Base-by-base conservation (phyloP, 371 early-diverging fungal genomes). In the Rhizopus delemar region DNA sequence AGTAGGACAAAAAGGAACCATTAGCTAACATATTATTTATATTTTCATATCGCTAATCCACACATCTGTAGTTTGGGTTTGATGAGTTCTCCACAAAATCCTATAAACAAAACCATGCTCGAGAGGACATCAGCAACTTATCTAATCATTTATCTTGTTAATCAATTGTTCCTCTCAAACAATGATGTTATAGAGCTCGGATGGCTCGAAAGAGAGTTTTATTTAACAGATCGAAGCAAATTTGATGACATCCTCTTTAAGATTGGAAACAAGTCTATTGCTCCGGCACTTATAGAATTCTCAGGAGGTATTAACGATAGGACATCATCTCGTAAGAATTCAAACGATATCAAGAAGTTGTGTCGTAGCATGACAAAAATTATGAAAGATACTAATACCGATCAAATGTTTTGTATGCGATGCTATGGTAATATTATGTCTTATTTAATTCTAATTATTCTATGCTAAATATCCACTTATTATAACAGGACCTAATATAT, bases 1-100 rank as follows among this genome's bases (percentile, higher is more conserved):
- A 65, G 56, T 46, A 59, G 45, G 22, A 46, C 51, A 55, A 53
- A 39, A 63, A 57, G 58, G 55, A 29, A n/a, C 45, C n/a, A 43
- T 56, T 48, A 55, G 50, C 51, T 50, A 38, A 15, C 35, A 56
- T 51, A 54, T 48, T 33, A 33, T 41, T 60, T 60, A 60, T 48
- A 38, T 60, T 60, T 49, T 46, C 32, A 56, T 56, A 53, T 53
- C 39, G 33, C 45, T 38, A 60, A 39, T 48, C 48, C 41, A 39
- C 48, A 48, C 46, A 48, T 39, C 12, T 41, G 29, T 52, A 60
- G 55, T 15, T 28, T 50, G 45, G 49, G 41, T 45, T 31, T 45
- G 38, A 61, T 61, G 54, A 45, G 16, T 32, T 56, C 62, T 32
- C 51, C 62, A 0, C 31, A 56, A 4, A 61, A 31, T 45, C 62